A percentile compares a stretch with the other conserved stretches of the same genome.
These are phyloP conservation scores for Wallacemonas sp. DNA, from an alignment of 208 protist genomes.

Conservation along the genomic window DNA sequence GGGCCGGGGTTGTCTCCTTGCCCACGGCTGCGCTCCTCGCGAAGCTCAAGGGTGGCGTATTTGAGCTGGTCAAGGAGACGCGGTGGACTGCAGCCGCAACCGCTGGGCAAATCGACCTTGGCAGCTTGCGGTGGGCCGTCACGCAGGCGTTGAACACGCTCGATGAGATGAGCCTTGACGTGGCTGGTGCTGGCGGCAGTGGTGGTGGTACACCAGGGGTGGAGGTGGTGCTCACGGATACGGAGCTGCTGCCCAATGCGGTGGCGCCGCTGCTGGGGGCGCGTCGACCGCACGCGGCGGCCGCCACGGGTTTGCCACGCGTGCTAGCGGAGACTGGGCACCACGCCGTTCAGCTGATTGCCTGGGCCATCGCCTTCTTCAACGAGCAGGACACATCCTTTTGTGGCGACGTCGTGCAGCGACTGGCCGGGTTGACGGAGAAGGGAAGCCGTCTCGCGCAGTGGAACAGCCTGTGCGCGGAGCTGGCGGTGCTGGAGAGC, in stretches of 20 bases:
- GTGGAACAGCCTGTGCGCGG: conserved; percentile 1
- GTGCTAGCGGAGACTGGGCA: background rate
- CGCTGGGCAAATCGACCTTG: conserved; percentile 25
- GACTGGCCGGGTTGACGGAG: background rate
- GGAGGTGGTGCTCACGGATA: conserved; percentile 11
- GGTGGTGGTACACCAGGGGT: too few species aligned
- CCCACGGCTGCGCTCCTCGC: conserved; percentile 10
- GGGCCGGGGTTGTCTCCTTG: background rate
- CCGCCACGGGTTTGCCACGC: background rate
- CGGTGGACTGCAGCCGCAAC: conserved; percentile 26
- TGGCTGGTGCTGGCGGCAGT: background rate
- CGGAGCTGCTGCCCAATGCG: conserved; percentile 16
- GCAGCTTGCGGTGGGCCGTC: conserved; percentile 51
- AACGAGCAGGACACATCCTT: conserved; percentile 10
- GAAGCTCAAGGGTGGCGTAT: conserved; percentile 33
- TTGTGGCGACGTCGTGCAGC: conserved; percentile 8
- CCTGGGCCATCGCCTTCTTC: conserved; percentile 14
- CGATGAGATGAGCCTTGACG: conserved; percentile 21
- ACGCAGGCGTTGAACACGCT: conserved; percentile 60
- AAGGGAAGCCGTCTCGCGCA: background rate
- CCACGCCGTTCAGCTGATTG: conserved; percentile 13
- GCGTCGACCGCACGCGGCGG: background rate
- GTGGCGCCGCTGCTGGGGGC: conserved; percentile 5
- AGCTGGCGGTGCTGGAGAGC: conserved; percentile 1
- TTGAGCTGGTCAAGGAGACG: conserved; percentile 22